Percentiles rank a stretch among this genome's conserved stretches.
Evolutionary conservation across 1,284 basidiomycete species (phyloP).

Genomic region (Phlebopus sp.): DNA sequence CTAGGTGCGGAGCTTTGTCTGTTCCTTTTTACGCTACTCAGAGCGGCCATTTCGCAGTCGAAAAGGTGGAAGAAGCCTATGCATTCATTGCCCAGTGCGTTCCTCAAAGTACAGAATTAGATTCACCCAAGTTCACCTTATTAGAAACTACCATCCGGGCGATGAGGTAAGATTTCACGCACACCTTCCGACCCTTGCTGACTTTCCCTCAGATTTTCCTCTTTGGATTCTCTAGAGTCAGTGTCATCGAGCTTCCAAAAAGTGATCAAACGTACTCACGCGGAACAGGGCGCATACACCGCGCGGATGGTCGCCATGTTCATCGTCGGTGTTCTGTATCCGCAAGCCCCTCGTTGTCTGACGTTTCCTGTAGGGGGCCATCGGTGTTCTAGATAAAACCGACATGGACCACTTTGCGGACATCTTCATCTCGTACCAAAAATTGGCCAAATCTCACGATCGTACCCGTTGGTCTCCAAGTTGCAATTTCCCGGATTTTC

Average conservation of each 20-base stretch:
- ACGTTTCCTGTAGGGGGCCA: slow-evolving; percentile 44
- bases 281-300: slow-evolving; percentile 59
- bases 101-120: background rate
- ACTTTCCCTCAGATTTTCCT: slow-evolving; percentile 51
- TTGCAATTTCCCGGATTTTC: background rate
- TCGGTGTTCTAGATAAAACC: slow-evolving; percentile 61
- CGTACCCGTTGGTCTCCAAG: slow-evolving; percentile 39
- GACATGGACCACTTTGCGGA: slow-evolving; percentile 68
- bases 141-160: slow-evolving; percentile 63
- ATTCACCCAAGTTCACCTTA: slow-evolving; percentile 4
- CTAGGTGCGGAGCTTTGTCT: slow-evolving; percentile 40
- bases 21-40: slow-evolving; percentile 1
- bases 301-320: slow-evolving; percentile 68
- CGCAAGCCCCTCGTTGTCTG: slow-evolving; percentile 1
- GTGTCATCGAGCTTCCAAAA: slow-evolving; percentile 6
- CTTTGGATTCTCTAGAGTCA: slow-evolving; percentile 70
- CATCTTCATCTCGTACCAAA: slow-evolving; percentile 61
- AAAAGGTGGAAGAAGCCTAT: slow-evolving; percentile 72
- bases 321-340: slow-evolving; percentile 43
- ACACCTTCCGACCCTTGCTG: slow-evolving; percentile 3
- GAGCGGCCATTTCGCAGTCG: slow-evolving; percentile 37
- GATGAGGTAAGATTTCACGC: slow-evolving; percentile 51
- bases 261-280: slow-evolving; percentile 1
- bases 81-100: slow-evolving; percentile 71
- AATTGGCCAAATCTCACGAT: slow-evolving; percentile 52